Base-by-base conservation (phyloP, 2,329 filamentous ascomycete species). In the Phaeosphaeriaceae sp. region DNA sequence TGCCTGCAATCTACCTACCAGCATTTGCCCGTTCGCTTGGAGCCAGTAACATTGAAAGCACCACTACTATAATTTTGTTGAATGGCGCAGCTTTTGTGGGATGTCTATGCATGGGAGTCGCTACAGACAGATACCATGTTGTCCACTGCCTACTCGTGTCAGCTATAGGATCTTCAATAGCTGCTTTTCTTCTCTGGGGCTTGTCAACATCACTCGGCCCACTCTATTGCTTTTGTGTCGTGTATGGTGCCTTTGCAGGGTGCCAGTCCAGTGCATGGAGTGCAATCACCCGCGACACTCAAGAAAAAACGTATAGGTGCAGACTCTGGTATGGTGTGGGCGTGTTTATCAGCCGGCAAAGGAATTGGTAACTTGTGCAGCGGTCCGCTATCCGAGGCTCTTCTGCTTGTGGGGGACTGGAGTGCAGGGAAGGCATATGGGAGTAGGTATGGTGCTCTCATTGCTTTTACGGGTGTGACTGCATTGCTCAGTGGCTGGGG, bases 141-240 rank as follows among this genome's bases (percentile, higher is more conserved):
- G 75, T 73, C 2, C 76, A 72, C 0, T 74, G 76, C 21, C 74
- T 76, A 20, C 54, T 76, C 1, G 62, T 79, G 29, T 77, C 75
- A 1, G 74, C 74, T 0, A 36, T 74, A 15, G 77, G 78, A 7
- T 46, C 76, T 18, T 71, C 67, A 1, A 7, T 76, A 1, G 73
- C 76, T 0, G 66, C 76, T 0, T 79, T 80, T 45, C 58, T 77
- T 0, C 48, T 77, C 21, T 83, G 80, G 79, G 80, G 79, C 0
- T 61, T 80, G 13, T 71, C 77, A 0, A 66, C 68, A 2, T 70
- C 67, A 46, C 8, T 73, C 54, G 56, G 62, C 0, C 49, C 66
- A 0, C 61, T 83, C 7, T 52, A 66, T 13, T 52, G 60, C 7
- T 72, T 72, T 44, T 62, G 54, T 32, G 41, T 70, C 44, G 40